Evolutionary conservation across 805 yeast species (phyloP).

Genomic region (Metschnikowia gelsemii): DNA sequence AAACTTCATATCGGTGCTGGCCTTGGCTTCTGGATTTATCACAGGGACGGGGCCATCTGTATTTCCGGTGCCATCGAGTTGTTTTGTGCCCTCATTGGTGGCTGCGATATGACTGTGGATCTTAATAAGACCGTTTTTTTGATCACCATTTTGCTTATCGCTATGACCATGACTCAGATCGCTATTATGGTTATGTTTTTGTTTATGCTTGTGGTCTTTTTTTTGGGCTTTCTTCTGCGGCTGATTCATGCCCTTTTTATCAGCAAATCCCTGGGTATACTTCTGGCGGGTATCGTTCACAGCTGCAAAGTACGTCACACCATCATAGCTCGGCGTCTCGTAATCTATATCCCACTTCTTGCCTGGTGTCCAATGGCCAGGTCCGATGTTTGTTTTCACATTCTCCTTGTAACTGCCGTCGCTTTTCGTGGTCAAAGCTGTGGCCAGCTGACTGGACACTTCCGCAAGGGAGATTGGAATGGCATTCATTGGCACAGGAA

Average conservation of each 20-base stretch:
- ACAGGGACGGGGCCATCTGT: slow-evolving; percentile 1
- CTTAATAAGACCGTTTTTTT: too few species aligned
- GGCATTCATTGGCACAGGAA: slow-evolving; percentile 31
- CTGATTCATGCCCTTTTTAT: too few species aligned
- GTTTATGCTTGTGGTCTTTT: too few species aligned
- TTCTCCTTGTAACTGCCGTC: background rate
- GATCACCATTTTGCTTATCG: too few species aligned
- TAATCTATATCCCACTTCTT: slow-evolving; percentile 1
- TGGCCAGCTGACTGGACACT: background rate
- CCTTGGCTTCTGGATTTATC: slow-evolving; percentile 5
- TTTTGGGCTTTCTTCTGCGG: too few species aligned
- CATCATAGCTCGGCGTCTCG: slow-evolving; percentile 7
- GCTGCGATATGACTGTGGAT: slow-evolving; percentile 1
- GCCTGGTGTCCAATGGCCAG: background rate
- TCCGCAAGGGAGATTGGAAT: slow-evolving; percentile 23
- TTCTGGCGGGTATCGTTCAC: background rate
- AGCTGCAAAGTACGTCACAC: slow-evolving; percentile 8
- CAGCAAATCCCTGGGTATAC: too few species aligned
- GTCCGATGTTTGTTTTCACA: background rate
- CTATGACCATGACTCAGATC: too few species aligned
- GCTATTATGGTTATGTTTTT: too few species aligned
- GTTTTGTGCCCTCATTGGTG: background rate
- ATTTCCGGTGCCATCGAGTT: slow-evolving; percentile 1
- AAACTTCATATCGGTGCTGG: slow-evolving; percentile 7
- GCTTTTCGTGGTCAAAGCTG: background rate